Evolutionary conservation across 495 filamentous ascomycete genomes (phyloP), one percentile per base, ranked within the genome.

Genomic region (Penicillium herquei): DNA sequence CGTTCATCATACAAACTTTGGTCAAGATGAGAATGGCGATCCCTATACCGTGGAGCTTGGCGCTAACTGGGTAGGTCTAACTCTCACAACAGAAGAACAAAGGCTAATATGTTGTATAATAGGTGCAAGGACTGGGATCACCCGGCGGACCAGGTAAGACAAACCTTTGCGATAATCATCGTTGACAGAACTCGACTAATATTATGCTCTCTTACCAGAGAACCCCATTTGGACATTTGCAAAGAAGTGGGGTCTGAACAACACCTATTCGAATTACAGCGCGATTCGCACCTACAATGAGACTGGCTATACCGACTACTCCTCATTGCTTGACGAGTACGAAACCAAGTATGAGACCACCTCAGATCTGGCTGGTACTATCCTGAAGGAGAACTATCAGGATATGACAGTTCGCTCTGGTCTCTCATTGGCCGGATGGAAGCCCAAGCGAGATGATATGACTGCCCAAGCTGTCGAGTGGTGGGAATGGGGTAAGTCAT

Each of bases 401-500:
- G 87, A 90, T 65, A 69, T 77, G 17, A 87, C 80, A 48, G 72
- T 80, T 39, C 81, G 86, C 39, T 76, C 82, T 6, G 88, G 80
- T 0, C 63, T 89, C 18, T 79, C 73, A 3, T 58, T 87, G 32
- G 81, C 79, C 3, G 87, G 81, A 6, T 92, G 86, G 86, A 82
- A 80, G 49, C 85, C 87, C 0, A 65, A 64, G 26, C 74, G 75
- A 56, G 75, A 79, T 55, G 75, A 87, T 51, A 79, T 79, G 77
- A 70, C 74, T 12, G 74, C 74, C 3, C 81, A 87, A 58, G 84
- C 85, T 0, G 74, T 82, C 35, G 86, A 90, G 59, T 89, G 85
- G 85, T 84, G 78, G 77, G 60, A 77, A 56, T 80, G 78, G 77
- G 77, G 75, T 77, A 42, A 39, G 59, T 9, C 35, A 3, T 11